These are phyloP conservation scores for Sungouiella blattae DNA, from an alignment of 805 yeast genomes.

Conservation along the genomic window DNA sequence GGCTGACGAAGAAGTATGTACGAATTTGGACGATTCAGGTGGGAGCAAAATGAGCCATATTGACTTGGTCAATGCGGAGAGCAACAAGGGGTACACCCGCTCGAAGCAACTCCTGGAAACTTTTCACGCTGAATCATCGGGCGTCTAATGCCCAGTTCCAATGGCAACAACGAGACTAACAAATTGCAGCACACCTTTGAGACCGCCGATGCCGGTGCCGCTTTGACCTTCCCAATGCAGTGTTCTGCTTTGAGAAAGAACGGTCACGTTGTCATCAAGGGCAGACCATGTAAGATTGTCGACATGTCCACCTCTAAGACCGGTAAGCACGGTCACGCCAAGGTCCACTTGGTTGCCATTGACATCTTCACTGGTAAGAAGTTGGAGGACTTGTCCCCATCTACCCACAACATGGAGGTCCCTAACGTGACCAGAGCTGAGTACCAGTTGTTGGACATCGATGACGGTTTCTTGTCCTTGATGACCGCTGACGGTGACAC, in stretches of 20 bases:
- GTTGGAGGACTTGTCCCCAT: conserved; percentile 99
- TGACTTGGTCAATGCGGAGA: background rate
- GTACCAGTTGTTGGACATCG: conserved; percentile 96
- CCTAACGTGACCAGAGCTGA: conserved; percentile 96
- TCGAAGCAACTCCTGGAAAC: no score
- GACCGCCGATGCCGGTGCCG: conserved; percentile 98
- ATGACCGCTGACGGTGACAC: conserved; percentile 98
- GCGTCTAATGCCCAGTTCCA: no score
- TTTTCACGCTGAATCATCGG: no score
- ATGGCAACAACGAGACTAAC: no score
- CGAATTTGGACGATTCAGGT: background rate
- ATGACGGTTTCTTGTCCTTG: conserved; percentile 95
- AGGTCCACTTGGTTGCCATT: conserved; percentile 98
- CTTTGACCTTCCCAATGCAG: conserved; percentile 97
- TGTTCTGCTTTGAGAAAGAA: conserved; percentile 99
- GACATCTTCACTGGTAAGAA: conserved; percentile 99
- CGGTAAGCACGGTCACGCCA: conserved; percentile 99
- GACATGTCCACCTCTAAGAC: conserved; percentile 99
- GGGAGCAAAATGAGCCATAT: no score
- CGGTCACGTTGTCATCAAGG: conserved; percentile 98
- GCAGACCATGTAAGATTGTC: conserved; percentile 99
- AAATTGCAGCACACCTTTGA: conserved; percentile 85
- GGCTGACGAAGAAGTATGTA: conserved; percentile 44
- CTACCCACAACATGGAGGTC: conserved; percentile 99
- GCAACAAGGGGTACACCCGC: no score